Conservation (phyloP, 306 rosid species). For the Lupinus albus region DNA sequence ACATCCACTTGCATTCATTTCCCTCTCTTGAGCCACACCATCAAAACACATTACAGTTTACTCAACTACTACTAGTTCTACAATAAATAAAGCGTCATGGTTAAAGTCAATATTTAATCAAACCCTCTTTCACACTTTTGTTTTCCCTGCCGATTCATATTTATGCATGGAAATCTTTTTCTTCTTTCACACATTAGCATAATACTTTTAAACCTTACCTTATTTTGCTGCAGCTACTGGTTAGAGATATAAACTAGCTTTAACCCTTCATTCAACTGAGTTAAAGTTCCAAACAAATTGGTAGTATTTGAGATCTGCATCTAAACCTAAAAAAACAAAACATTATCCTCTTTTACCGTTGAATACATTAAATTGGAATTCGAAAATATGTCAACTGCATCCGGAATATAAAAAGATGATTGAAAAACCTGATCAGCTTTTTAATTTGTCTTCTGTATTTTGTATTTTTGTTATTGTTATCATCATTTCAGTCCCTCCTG, state of each 20-base stretch:
- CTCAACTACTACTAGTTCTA: neutral
- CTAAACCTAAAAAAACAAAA: neutral
- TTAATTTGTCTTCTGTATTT: too few species aligned
- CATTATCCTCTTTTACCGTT: neutral
- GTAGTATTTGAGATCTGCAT: slow-evolving; percentile 1
- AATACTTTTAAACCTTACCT: slow-evolving; percentile 5
- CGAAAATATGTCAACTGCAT: slow-evolving; percentile 18
- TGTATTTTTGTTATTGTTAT: neutral
- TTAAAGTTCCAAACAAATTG: neutral
- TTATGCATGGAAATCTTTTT: slow-evolving; percentile 30
- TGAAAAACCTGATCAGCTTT: neutral
- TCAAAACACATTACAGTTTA: slow-evolving; percentile 16
- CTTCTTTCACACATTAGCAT: neutral
- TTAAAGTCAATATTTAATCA: slow-evolving; percentile 6
- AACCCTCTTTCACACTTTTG: slow-evolving; percentile 30
- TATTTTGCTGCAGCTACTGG: neutral
- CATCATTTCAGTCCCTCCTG: slow-evolving; percentile 6
- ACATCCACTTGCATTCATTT: neutral
- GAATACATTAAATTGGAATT: neutral
- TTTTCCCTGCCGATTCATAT: slow-evolving; percentile 12
- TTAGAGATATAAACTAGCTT: neutral
- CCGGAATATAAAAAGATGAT: slow-evolving; percentile 15
- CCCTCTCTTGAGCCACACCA: slow-evolving; percentile 69
- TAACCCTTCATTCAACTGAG: neutral
- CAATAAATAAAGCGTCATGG: slow-evolving; percentile 1